phyloP scores from a whole-genome alignment of 225 moss, liverwort and hornwort species.

The Straminergon stramineum region DNA sequence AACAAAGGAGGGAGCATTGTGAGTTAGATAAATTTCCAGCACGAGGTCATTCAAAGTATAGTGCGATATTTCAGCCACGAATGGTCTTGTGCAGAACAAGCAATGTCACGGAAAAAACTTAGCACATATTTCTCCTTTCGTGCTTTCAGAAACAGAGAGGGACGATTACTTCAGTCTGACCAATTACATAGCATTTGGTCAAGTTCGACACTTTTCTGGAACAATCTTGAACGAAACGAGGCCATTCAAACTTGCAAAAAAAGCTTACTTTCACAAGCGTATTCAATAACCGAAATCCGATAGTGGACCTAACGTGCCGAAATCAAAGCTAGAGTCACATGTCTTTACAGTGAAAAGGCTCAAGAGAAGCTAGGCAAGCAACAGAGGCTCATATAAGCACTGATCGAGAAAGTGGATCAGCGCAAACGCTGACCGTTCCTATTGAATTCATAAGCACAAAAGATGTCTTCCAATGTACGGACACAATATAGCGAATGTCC shows the following conservation, averaged over 20 bases:
- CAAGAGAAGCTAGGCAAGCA: not conserved
- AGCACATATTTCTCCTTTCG: not conserved
- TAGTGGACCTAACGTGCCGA: not conserved
- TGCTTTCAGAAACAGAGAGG: not conserved
- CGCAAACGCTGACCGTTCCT: not conserved
- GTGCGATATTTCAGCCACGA: not conserved
- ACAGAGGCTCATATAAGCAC: not conserved
- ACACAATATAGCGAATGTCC: not conserved
- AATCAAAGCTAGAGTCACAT: not conserved
- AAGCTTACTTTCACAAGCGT: not conserved
- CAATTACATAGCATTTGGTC: not conserved
- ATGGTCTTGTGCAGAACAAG: not conserved
- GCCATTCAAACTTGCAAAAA: not conserved
- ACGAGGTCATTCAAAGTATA: not conserved
- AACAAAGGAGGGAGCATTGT: not conserved
- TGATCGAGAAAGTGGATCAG: not conserved
- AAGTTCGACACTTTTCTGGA: not conserved
- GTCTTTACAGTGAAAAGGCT: not conserved
- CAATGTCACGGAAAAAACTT: not conserved
- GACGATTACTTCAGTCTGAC: not conserved
- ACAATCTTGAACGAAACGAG: not conserved
- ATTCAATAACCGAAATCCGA: not conserved
- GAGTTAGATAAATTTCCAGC: not conserved
- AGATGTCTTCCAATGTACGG: not conserved
- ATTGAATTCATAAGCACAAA: not conserved